Conservation (phyloP, 306 rosid species). For the Fragaria iinumae region DNA sequence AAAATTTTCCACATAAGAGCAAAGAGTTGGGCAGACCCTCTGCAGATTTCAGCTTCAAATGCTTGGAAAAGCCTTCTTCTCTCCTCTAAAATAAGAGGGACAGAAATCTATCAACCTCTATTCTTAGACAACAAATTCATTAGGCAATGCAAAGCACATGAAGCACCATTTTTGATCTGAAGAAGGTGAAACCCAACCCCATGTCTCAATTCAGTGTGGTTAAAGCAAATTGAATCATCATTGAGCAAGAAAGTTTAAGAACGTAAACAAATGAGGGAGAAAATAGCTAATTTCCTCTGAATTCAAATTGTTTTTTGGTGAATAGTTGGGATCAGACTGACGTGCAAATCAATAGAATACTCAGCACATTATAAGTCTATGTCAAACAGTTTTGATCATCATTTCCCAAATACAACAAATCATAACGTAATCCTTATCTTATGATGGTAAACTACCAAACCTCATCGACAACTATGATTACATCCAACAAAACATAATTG, state of each 20-base stretch:
- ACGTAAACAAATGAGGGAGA: no score
- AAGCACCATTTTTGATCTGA: slow-evolving; percentile 6
- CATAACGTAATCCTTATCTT: no score
- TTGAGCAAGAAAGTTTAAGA: slow-evolving; percentile 31
- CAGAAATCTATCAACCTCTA: slow-evolving; percentile 12
- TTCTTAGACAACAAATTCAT: slow-evolving; percentile 38
- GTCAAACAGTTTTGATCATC: slow-evolving; percentile 5
- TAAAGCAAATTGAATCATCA: slow-evolving; percentile 75
- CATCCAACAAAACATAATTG: no score
- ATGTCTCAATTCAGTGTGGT: slow-evolving; percentile 60
- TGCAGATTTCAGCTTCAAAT: slow-evolving; percentile 26
- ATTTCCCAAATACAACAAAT: neutral
- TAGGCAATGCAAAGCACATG: slow-evolving; percentile 32
- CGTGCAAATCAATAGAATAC: slow-evolving; percentile 11
- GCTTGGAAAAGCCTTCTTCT: slow-evolving; percentile 44
- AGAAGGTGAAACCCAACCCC: slow-evolving; percentile 12
- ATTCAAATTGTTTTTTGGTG: neutral
- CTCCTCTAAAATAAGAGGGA: slow-evolving; percentile 36
- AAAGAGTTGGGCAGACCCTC: neutral
- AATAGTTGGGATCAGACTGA: slow-evolving; percentile 11
- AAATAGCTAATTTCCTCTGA: neutral
- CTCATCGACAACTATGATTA: no score
- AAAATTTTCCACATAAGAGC: slow-evolving; percentile 47
- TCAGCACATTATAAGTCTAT: slow-evolving; percentile 8
- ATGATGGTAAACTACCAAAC: no score